A percentile compares a stretch with the other conserved stretches of the same genome.
phyloP scores from a whole-genome alignment of 2,329 filamentous ascomycete genomes.

The Fusarium chlamydosporum region DNA sequence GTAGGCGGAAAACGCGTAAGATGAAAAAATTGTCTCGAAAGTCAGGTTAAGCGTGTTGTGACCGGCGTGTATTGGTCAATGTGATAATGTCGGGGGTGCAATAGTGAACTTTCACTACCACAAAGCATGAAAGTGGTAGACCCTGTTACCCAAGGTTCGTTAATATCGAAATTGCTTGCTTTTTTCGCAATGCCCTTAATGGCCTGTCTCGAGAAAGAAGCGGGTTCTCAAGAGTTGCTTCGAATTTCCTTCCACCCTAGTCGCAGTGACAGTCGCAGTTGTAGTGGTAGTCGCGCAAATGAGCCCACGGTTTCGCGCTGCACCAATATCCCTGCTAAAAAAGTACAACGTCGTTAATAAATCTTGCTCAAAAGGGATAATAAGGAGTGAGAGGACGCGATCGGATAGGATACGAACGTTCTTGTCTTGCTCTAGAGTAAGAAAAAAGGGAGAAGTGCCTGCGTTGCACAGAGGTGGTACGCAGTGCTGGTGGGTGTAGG shows the following conservation, averaged over 20 bases:
- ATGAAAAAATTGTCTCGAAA: constrained; percentile 19
- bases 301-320: constrained; percentile 44
- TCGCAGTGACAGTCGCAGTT: constrained; percentile 10
- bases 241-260: constrained; percentile 35
- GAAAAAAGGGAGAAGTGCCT: constrained; percentile 11
- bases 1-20: constrained; percentile 31
- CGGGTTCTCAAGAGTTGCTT: constrained; percentile 37
- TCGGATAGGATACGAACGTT: constrained; percentile 9
- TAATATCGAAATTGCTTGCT: constrained; percentile 29
- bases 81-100: constrained; percentile 8
- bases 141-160: constrained; percentile 23
- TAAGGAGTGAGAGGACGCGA: constrained; percentile 12
- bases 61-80: constrained; percentile 30
- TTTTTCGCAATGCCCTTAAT: constrained; percentile 38
- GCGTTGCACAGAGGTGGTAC: constrained; percentile 39
- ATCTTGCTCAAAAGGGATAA: constrained; percentile 17
- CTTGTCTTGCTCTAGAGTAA: neutral
- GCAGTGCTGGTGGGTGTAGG: constrained; percentile 25
- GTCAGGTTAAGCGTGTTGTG: constrained; percentile 19
- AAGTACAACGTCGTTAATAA: constrained; percentile 27
- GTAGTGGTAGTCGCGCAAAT: constrained; percentile 41
- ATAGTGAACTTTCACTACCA: constrained; percentile 14
- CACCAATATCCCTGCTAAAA: constrained; percentile 39
- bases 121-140: constrained; percentile 14
- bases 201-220: constrained; percentile 42